Conservation (phyloP, 2,329 filamentous ascomycete species). For the Ophiosphaerella narmari region DNA sequence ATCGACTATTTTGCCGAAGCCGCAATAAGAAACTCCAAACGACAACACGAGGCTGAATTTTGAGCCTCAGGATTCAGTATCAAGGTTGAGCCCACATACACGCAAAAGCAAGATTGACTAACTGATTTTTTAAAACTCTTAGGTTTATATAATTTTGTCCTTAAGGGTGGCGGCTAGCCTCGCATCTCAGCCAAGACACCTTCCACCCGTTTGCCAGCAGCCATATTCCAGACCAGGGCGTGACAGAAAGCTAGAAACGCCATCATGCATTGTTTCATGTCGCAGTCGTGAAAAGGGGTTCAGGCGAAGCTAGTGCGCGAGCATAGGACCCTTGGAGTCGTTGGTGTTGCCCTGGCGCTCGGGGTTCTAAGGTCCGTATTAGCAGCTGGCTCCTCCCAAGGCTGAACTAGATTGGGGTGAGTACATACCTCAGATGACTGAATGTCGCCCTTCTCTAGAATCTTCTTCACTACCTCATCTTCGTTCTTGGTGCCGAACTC, state of each 20-base stretch:
- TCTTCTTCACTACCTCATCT: constrained; percentile 80
- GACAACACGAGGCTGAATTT: too few relatives aligned
- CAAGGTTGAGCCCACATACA: not conserved
- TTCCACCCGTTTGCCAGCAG: constrained; percentile 12
- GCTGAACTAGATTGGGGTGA: not conserved
- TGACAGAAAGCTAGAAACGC: constrained; percentile 5
- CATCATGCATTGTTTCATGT: constrained; percentile 21
- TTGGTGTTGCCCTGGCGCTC: constrained; percentile 52
- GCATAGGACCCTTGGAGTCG: constrained; percentile 44
- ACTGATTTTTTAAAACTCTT: too few relatives aligned
- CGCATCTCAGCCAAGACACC: constrained; percentile 22
- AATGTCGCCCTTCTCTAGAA: constrained; percentile 72
- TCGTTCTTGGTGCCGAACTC: constrained; percentile 84
- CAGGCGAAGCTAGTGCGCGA: constrained; percentile 33
- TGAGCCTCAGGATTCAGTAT: not conserved
- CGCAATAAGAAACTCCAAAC: too few relatives aligned
- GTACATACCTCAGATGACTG: constrained; percentile 33
- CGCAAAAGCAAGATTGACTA: too few relatives aligned
- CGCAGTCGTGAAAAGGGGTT: constrained; percentile 14
- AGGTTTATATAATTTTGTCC: not conserved
- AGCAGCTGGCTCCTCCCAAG: constrained; percentile 4
- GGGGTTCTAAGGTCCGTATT: constrained; percentile 35
- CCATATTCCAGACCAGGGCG: constrained; percentile 11
- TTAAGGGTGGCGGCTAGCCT: constrained; percentile 14
- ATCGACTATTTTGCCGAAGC: too few relatives aligned